phyloP scores from a whole-genome alignment of 2,329 filamentous ascomycete genomes.

The Byssoonygena ceratinophila region DNA sequence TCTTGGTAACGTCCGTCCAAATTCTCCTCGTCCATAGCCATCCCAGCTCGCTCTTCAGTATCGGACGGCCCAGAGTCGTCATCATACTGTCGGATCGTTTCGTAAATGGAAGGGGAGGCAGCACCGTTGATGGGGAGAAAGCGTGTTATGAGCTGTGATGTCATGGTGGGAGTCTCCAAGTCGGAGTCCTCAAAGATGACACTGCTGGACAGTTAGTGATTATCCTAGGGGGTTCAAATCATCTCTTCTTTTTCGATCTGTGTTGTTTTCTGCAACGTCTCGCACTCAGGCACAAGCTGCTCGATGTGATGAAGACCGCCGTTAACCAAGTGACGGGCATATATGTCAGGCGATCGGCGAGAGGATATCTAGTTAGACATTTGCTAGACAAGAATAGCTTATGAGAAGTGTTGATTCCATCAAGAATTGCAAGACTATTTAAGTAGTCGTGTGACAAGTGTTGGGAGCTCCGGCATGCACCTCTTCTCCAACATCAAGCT shows the following conservation, averaged over 20 bases:
- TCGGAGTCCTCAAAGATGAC: neutral
- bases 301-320: neutral
- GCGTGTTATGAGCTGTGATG: constrained; percentile 45
- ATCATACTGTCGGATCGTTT: constrained; percentile 24
- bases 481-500: neutral
- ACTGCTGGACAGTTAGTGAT: constrained; percentile 3
- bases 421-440: neutral
- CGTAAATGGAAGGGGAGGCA: constrained; percentile 25
- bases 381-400: neutral
- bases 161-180: constrained; percentile 34
- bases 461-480: neutral
- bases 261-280: neutral
- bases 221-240: neutral
- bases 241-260: neutral
- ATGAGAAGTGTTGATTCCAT: neutral
- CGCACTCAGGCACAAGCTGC: neutral
- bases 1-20: constrained; percentile 44
- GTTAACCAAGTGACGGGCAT: neutral
- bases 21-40: constrained; percentile 42
- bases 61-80: constrained; percentile 33
- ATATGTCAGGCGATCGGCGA: neutral
- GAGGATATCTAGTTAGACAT: neutral
- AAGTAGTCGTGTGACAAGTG: neutral
- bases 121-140: constrained; percentile 35
- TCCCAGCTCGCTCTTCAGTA: constrained; percentile 37